These are phyloP conservation scores for Aspergillus japonicus DNA, from an alignment of 2,329 filamentous ascomycete species.

Conservation along the genomic window DNA sequence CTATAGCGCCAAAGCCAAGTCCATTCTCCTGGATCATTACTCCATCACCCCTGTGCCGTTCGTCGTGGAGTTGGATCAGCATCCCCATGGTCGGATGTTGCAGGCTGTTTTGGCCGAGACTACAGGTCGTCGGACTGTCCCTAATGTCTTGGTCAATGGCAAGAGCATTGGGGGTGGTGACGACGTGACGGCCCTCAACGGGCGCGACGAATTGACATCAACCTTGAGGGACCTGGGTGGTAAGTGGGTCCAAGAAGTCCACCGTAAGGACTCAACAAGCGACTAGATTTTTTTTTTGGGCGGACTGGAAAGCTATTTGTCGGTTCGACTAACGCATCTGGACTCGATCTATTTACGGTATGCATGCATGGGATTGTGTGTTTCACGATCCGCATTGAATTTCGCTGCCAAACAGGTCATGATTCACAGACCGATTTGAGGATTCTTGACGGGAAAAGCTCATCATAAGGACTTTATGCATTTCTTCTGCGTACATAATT, in stretches of 20 bases:
- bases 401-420: background rate
- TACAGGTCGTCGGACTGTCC: constrained; percentile 82
- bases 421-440: background rate
- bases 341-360: background rate
- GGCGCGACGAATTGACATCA: constrained; percentile 63
- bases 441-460: background rate
- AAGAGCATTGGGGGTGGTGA: constrained; percentile 88
- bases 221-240: constrained; percentile 74
- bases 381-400: background rate
- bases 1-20: constrained; percentile 80
- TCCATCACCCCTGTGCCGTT: constrained; percentile 76
- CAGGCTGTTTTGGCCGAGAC: constrained; percentile 70
- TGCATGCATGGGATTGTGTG: background rate
- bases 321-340: background rate
- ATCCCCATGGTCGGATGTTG: constrained; percentile 69
- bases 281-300: background rate
- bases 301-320: background rate
- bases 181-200: constrained; percentile 72
- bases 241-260: constrained; percentile 55
- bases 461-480: background rate
- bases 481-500: constrained; percentile 1
- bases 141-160: constrained; percentile 86
- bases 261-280: constrained; percentile 18
- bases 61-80: constrained; percentile 86
- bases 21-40: constrained; percentile 80